A percentile compares a stretch with the other conserved stretches of the same genome.
phyloP scores from a whole-genome alignment of 257 asterid species.

The Plantago major region DNA sequence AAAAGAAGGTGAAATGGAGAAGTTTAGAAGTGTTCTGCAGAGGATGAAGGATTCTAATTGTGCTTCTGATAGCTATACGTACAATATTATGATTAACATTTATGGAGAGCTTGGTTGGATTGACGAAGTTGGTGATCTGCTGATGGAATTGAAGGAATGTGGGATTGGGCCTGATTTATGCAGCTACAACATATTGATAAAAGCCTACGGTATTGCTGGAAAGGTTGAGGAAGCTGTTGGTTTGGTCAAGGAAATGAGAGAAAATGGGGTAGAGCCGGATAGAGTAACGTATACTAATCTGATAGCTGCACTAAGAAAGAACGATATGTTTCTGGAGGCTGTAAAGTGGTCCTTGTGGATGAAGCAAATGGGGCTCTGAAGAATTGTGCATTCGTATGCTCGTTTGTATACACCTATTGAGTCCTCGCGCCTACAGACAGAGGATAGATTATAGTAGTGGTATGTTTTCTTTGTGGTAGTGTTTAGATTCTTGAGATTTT shows the following conservation, averaged over 20 bases:
- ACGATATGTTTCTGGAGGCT: slow-evolving; percentile 85
- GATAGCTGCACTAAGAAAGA: slow-evolving; percentile 56
- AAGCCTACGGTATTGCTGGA: slow-evolving; percentile 91
- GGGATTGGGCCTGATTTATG: slow-evolving; percentile 70
- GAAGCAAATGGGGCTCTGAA: slow-evolving; percentile 74
- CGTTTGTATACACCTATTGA: background rate
- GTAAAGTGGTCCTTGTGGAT: slow-evolving; percentile 99
- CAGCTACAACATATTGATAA: slow-evolving; percentile 81
- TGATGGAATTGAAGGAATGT: slow-evolving; percentile 53
- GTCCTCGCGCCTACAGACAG: background rate
- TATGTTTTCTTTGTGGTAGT: background rate
- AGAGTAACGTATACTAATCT: slow-evolving; percentile 60
- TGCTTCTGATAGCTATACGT: slow-evolving; percentile 59
- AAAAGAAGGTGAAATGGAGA: slow-evolving; percentile 87
- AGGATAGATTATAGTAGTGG: background rate
- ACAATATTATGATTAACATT: slow-evolving; percentile 71
- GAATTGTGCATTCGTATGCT: background rate
- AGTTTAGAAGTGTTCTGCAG: slow-evolving; percentile 60
- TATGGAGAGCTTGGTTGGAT: slow-evolving; percentile 83
- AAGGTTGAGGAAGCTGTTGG: slow-evolving; percentile 75
- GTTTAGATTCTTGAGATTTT: too few species aligned
- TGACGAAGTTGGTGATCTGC: slow-evolving; percentile 54
- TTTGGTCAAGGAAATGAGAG: slow-evolving; percentile 83
- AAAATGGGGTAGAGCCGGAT: slow-evolving; percentile 67
- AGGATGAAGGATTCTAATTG: slow-evolving; percentile 69